A percentile compares a stretch with the other conserved stretches of the same genome.
Conservation (phyloP, 148 eudicot genomes). For the Silene uniflora region DNA sequence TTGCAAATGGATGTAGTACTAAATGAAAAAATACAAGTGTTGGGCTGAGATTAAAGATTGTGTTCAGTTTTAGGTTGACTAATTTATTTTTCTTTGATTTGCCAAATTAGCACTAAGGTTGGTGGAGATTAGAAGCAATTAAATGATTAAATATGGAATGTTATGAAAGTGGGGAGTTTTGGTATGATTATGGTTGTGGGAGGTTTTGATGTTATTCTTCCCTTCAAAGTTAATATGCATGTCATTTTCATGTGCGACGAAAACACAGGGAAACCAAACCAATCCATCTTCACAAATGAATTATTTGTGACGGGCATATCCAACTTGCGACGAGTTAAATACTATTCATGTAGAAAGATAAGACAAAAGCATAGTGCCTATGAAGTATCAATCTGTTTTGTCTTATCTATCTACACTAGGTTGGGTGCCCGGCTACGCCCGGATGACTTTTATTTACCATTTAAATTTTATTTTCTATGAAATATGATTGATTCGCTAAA, state of each 20-base stretch:
- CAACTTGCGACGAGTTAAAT: too few species aligned
- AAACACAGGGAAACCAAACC: conserved; percentile 1
- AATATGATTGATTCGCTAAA: too few species aligned
- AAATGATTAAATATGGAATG: neutral
- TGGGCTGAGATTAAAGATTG: conserved; percentile 17
- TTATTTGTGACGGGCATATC: too few species aligned
- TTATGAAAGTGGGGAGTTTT: neutral
- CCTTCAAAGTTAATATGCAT: neutral
- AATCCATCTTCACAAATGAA: too few species aligned
- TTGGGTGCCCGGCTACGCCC: too few species aligned
- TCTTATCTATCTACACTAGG: too few species aligned
- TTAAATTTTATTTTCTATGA: too few species aligned
- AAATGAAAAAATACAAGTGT: conserved; percentile 10
- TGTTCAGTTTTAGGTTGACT: conserved; percentile 24
- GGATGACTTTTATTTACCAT: too few species aligned
- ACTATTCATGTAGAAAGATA: too few species aligned
- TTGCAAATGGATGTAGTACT: neutral
- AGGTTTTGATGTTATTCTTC: neutral
- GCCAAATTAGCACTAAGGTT: conserved; percentile 7
- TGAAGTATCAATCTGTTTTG: too few species aligned
- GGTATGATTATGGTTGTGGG: neutral
- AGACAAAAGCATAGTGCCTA: too few species aligned
- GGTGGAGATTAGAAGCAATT: neutral
- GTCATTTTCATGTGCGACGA: neutral
- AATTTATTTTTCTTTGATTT: neutral